Evolutionary conservation across 2,329 filamentous ascomycete species (phyloP).

Genomic region (Ambrosiella xylebori): DNA sequence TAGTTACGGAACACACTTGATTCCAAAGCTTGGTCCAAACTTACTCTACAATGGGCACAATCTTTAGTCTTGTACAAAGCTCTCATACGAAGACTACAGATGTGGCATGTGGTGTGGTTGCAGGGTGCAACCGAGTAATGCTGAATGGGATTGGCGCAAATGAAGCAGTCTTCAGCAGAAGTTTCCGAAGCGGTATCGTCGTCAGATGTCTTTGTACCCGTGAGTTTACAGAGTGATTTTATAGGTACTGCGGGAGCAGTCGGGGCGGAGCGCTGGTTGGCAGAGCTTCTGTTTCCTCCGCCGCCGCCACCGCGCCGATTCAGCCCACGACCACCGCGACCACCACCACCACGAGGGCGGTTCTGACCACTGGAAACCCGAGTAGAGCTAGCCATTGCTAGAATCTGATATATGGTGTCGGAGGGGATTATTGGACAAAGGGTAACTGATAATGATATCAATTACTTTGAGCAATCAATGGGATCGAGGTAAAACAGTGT

Average conservation of each 20-base stretch:
- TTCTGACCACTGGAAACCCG: neutral
- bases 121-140: conserved; percentile 84
- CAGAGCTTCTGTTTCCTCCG: neutral
- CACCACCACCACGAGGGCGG: neutral
- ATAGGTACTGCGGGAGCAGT: neutral
- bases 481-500: too few species aligned
- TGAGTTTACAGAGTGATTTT: conserved; percentile 4
- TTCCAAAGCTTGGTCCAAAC: conserved; percentile 19
- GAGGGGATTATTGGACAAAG: neutral
- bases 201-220: neutral
- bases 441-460: neutral
- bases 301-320: neutral
- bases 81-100: conserved; percentile 77
- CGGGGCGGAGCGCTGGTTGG: neutral
- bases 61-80: conserved; percentile 92
- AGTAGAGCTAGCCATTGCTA: conserved; percentile 6
- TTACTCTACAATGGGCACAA: conserved; percentile 84
- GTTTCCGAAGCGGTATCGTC: conserved; percentile 7
- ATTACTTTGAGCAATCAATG: too few species aligned
- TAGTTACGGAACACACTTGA: conserved; percentile 10
- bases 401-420: neutral
- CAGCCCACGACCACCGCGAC: neutral
- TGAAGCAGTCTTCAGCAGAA: conserved; percentile 73
- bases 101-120: conserved; percentile 93
- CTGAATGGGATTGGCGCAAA: conserved; percentile 78